Evolutionary conservation across 1,284 basidiomycete genomes (phyloP).

Genomic region (Naganishia liquefaciens): DNA sequence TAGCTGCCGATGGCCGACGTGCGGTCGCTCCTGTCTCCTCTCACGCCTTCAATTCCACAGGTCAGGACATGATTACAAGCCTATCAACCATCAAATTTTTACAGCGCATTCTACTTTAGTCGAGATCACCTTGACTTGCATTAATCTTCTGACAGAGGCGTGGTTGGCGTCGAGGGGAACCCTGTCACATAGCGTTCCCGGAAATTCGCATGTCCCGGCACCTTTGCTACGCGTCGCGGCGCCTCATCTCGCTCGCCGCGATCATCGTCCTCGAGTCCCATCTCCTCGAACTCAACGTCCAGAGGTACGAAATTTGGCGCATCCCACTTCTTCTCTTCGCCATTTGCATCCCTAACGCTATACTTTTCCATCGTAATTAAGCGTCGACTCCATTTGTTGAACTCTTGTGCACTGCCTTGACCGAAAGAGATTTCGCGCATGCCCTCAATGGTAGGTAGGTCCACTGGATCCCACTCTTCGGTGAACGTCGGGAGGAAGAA

Average conservation of each 20-base stretch:
- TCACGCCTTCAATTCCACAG: too few species aligned
- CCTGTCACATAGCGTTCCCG: constrained; percentile 16
- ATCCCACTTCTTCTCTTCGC: neutral
- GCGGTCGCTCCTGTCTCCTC: too few species aligned
- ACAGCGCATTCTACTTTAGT: too few species aligned
- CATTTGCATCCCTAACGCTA: constrained; percentile 53
- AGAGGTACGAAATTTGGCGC: constrained; percentile 21
- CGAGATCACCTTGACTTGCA: too few species aligned
- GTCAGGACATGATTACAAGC: too few species aligned
- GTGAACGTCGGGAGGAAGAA: constrained; percentile 93
- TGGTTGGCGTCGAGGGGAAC: constrained; percentile 23
- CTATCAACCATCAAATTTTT: too few species aligned
- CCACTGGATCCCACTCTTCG: constrained; percentile 83
- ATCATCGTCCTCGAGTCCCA: neutral
- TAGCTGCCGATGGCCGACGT: too few species aligned
- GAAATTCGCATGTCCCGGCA: constrained; percentile 50
- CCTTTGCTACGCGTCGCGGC: constrained; percentile 37
- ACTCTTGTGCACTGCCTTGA: constrained; percentile 89
- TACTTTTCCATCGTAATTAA: constrained; percentile 84
- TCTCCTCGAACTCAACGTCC: constrained; percentile 1
- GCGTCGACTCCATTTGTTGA: constrained; percentile 93
- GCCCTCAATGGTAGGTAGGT: constrained; percentile 72
- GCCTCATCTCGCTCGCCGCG: constrained; percentile 43
- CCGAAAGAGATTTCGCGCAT: constrained; percentile 70
- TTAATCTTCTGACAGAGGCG: constrained; percentile 2